Conservation (phyloP, 116 monocot genomes). For the Posidonia oceanica region DNA sequence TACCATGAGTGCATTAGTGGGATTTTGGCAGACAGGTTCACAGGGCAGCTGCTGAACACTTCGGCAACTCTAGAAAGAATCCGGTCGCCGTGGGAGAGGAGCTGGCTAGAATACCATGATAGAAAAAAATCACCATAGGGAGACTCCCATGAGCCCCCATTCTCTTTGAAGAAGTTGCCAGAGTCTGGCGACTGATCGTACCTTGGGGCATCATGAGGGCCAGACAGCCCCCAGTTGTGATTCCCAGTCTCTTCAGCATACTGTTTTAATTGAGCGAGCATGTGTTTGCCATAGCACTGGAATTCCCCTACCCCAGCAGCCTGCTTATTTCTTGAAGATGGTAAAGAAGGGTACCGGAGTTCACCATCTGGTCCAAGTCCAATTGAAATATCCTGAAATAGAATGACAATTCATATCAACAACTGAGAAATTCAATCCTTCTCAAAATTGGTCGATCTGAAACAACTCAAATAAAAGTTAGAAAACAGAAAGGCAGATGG, state of each 20-base stretch:
- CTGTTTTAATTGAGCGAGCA: slow-evolving; percentile 10
- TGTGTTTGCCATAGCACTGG: slow-evolving; percentile 30
- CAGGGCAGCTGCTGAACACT: slow-evolving; percentile 19
- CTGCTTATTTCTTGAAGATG: not conserved
- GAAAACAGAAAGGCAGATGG: too few relatives aligned
- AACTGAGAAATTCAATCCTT: not conserved
- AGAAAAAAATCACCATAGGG: slow-evolving; percentile 80
- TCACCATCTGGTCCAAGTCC: slow-evolving; percentile 70
- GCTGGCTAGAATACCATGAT: slow-evolving; percentile 52
- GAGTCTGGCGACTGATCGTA: slow-evolving; percentile 36
- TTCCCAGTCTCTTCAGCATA: slow-evolving; percentile 16
- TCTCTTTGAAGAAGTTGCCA: slow-evolving; percentile 54
- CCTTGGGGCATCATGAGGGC: slow-evolving; percentile 61
- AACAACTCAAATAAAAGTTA: too few relatives aligned
- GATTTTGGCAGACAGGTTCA: slow-evolving; percentile 42
- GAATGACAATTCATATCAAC: not conserved
- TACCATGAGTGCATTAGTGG: slow-evolving; percentile 46
- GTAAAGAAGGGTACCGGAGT: slow-evolving; percentile 57
- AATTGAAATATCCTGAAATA: slow-evolving; percentile 40
- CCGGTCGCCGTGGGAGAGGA: slow-evolving; percentile 49
- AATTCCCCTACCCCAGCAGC: slow-evolving; percentile 53
- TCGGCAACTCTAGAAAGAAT: slow-evolving; percentile 48
- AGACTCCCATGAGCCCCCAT: slow-evolving; percentile 60
- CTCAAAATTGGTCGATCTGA: too few relatives aligned
- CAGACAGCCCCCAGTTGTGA: slow-evolving; percentile 30